Base-by-base conservation (phyloP, 768 basidiomycete species). In the Obba rivulosa region DNA sequence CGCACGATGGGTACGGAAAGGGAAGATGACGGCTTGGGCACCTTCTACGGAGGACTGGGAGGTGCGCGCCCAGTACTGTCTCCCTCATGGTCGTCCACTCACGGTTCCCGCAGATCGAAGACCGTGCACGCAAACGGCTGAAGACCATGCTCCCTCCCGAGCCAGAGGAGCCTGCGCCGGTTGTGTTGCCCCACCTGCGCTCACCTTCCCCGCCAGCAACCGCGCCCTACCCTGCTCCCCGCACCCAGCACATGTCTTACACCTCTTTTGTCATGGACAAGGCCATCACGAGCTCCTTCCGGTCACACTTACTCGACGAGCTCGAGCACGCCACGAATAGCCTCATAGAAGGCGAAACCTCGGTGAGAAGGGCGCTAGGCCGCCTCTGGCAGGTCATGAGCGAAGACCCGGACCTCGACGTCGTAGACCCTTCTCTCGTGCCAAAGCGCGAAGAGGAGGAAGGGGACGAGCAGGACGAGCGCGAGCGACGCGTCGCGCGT, bases 191-290 rank as follows among this genome's bases (percentile, higher is more conserved):
- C 20, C 89, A 93, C 66, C 68, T 93, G 34, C 78, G 80, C 37
- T 82, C 85, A 7, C 84, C 86, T 17, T 86, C 87, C 0, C 90
- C 91, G 4, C 88, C 91, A 8, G 74, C 88, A 22, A 71, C 76
- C 20, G 79, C 88, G 0, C 88, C 90, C 2, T 92, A 91, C 59
- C 79, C 83, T 20, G 71, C 79, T 18, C 87, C 87, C 21, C 73
- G 73, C 20, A 64, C 73, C 9, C 78, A 84, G 43, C 88, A 92
- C 59, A 74, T 82, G 50, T 84, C 77, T 52, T 92, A 87, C 66
- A 77, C 88, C 17, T 87, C 89, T 0, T 88, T 90, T 57, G 88
- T 93, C 13, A 77, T 92, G 75, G 90, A 92, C 62, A 87, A 84
- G 53, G 78, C 87, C 8, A 80, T 88, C 14, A 88, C 86, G 16